A percentile compares a stretch with the other conserved stretches of the same genome.
These are phyloP conservation scores for Ramularia endophylla DNA, from an alignment of 2,329 filamentous ascomycete species.

Conservation along the genomic window DNA sequence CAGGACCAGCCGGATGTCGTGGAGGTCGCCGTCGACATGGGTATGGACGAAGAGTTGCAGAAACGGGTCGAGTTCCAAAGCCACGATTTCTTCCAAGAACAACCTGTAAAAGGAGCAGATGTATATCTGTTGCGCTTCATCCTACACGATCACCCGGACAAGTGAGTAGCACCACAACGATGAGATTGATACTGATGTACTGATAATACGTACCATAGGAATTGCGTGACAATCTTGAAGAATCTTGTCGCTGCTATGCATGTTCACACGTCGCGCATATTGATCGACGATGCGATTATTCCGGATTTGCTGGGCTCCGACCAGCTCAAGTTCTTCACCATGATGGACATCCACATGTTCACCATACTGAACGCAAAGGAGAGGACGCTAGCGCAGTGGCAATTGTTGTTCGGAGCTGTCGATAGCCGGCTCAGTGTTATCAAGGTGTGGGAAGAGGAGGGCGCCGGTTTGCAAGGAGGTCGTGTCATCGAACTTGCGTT, in stretches of 20 bases:
- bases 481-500: no score
- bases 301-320: conserved; percentile 4
- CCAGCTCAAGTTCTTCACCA: neutral
- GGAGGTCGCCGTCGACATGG: no score
- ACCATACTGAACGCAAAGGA: conserved; percentile 5
- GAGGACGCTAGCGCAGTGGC: conserved; percentile 6
- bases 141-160: conserved; percentile 20
- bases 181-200: no score
- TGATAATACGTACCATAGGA: no score
- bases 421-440: conserved; percentile 1
- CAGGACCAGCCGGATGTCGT: no score
- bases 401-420: conserved; percentile 1
- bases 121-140: conserved; percentile 18
- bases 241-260: conserved; percentile 15
- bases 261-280: conserved; percentile 17
- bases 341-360: conserved; percentile 8
- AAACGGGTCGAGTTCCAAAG: conserved; percentile 6
- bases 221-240: conserved; percentile 15
- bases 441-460: conserved; percentile 1
- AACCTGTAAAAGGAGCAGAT: conserved; percentile 24
- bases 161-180: no score
- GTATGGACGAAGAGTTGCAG: no score
- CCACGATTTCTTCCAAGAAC: conserved; percentile 24
- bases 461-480: conserved; percentile 6
- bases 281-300: conserved; percentile 20